Percentiles rank a stretch among this genome's conserved stretches.
These are phyloP conservation scores for Stellera chamaejasme DNA, from an alignment of 345 rosid species.

Conservation along the genomic window DNA sequence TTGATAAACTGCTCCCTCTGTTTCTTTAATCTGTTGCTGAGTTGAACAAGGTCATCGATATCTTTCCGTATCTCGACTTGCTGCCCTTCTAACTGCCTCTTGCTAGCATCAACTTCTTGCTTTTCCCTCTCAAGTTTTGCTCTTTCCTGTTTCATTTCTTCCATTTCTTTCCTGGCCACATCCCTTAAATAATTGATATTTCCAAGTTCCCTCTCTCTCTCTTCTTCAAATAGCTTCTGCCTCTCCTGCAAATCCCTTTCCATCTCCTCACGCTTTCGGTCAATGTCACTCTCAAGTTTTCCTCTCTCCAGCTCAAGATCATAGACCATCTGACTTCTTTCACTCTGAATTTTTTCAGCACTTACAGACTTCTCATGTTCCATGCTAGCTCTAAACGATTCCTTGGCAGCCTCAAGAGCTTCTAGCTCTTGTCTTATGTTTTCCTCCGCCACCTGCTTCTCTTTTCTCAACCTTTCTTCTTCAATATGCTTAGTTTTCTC, in stretches of 20 bases:
- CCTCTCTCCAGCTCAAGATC: slow-evolving; percentile 63
- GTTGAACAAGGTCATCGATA: slow-evolving; percentile 72
- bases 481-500: slow-evolving; percentile 55
- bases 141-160: slow-evolving; percentile 68
- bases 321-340: slow-evolving; percentile 60
- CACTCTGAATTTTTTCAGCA: slow-evolving; percentile 60
- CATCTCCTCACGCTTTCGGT: slow-evolving; percentile 47
- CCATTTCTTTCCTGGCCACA: slow-evolving; percentile 79
- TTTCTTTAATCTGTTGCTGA: slow-evolving; percentile 67
- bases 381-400: slow-evolving; percentile 59
- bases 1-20: slow-evolving; percentile 68
- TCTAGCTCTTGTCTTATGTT: slow-evolving; percentile 53
- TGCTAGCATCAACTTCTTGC: slow-evolving; percentile 51
- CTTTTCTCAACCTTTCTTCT: slow-evolving; percentile 60
- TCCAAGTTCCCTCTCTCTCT: slow-evolving; percentile 62
- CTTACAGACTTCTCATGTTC: slow-evolving; percentile 55
- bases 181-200: slow-evolving; percentile 74
- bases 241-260: slow-evolving; percentile 51
- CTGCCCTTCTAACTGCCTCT: slow-evolving; percentile 68
- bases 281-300: slow-evolving; percentile 68
- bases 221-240: slow-evolving; percentile 66
- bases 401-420: slow-evolving; percentile 60
- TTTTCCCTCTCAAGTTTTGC: slow-evolving; percentile 51
- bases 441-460: slow-evolving; percentile 45
- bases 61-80: slow-evolving; percentile 77